These are phyloP conservation scores for Ceratobasidium theobromae DNA, from an alignment of 1,284 basidiomycete genomes.

Conservation along the genomic window DNA sequence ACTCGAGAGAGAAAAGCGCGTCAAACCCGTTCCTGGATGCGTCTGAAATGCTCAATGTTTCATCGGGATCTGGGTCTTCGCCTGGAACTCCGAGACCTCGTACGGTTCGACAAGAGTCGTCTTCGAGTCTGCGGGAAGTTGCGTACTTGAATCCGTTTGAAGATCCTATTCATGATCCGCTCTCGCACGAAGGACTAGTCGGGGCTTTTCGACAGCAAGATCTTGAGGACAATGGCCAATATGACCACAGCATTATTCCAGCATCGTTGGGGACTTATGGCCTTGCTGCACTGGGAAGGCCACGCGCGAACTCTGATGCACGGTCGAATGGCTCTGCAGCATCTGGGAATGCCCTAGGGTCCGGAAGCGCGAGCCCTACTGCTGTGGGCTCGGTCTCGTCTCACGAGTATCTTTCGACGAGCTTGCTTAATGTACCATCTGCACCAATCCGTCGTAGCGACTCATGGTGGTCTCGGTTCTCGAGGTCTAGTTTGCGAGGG, in stretches of 20 bases:
- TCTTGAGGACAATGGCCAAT: slow-evolving; percentile 30
- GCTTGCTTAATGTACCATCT: slow-evolving; percentile 24
- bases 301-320: slow-evolving; percentile 15
- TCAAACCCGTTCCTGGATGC: slow-evolving; percentile 25
- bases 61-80: not conserved
- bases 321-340: slow-evolving; percentile 8
- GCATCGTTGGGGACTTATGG: slow-evolving; percentile 32
- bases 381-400: slow-evolving; percentile 2
- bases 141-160: slow-evolving; percentile 12
- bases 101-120: slow-evolving; percentile 25
- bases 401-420: slow-evolving; percentile 15
- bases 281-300: slow-evolving; percentile 9
- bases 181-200: slow-evolving; percentile 29
- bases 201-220: slow-evolving; percentile 28
- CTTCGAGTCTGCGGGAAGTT: slow-evolving; percentile 18
- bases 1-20: slow-evolving; percentile 13
- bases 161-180: slow-evolving; percentile 15
- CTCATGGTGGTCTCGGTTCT: slow-evolving; percentile 37
- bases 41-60: not conserved
- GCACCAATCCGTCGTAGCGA: slow-evolving; percentile 33
- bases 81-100: slow-evolving; percentile 10
- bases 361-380: slow-evolving; percentile 3
- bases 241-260: slow-evolving; percentile 16
- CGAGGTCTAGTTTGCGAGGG: slow-evolving; percentile 24
- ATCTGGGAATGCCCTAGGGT: not conserved